Percentiles rank a stretch among this genome's conserved stretches.
phyloP scores from a whole-genome alignment of 2,329 filamentous ascomycete genomes.

The Phialocephala subalpina region DNA sequence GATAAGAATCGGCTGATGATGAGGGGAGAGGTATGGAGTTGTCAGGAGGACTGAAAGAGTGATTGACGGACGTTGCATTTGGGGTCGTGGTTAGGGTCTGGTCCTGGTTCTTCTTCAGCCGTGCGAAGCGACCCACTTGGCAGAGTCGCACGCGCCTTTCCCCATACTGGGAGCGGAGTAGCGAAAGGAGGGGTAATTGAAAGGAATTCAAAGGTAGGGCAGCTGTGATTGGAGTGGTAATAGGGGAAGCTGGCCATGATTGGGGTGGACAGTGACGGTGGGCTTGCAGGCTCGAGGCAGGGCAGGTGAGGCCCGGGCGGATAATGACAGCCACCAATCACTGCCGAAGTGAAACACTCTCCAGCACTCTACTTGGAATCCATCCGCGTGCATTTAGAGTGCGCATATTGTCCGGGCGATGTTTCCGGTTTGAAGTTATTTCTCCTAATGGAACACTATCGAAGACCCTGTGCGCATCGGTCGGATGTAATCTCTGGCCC shows the following conservation, averaged over 20 bases:
- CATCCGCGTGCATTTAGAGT: neutral
- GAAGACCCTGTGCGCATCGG: neutral
- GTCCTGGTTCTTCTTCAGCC: neutral
- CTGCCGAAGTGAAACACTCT: constrained; percentile 3
- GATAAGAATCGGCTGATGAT: neutral
- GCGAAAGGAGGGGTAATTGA: constrained; percentile 23
- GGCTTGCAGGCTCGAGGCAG: neutral
- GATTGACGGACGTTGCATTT: neutral
- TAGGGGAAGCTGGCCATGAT: neutral
- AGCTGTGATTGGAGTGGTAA: neutral
- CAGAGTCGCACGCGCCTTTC: constrained; percentile 2
- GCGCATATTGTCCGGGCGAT: too few relatives aligned
- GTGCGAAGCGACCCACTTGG: constrained; percentile 7
- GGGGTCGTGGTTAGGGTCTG: constrained; percentile 4
- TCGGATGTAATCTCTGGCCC: neutral
- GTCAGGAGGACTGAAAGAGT: neutral
- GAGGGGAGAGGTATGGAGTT: neutral
- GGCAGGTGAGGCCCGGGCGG: neutral
- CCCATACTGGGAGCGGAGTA: constrained; percentile 11
- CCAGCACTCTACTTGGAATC: neutral
- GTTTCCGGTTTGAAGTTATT: too few relatives aligned
- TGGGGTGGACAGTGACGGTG: neutral
- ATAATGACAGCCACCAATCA: constrained; percentile 3
- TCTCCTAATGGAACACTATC: neutral
- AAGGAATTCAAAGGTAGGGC: neutral